These are phyloP conservation scores for Draba incana DNA, from an alignment of 345 rosid genomes.

Conservation along the genomic window DNA sequence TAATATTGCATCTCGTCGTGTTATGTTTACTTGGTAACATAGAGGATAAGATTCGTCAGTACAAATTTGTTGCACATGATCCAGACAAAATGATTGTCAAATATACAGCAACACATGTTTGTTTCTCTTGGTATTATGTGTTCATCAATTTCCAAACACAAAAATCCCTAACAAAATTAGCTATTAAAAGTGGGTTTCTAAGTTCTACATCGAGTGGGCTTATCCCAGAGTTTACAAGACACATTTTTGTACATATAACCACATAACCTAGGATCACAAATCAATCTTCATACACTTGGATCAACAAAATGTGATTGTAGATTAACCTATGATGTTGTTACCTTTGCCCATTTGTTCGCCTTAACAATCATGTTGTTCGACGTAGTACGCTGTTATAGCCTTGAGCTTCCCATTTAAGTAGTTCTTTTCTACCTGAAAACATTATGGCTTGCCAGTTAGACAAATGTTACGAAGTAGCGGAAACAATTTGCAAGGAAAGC, in stretches of 20 bases:
- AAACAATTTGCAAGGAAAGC: not conserved
- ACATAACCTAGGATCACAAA: slow-evolving; percentile 5
- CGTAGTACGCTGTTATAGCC: slow-evolving; percentile 92
- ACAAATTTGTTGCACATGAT: slow-evolving; percentile 12
- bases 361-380: slow-evolving; percentile 33
- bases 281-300: slow-evolving; percentile 11
- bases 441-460: slow-evolving; percentile 24
- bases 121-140: too few species aligned
- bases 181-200: not conserved
- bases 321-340: not conserved
- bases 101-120: not conserved
- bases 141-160: too few species aligned
- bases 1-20: slow-evolving; percentile 9
- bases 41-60: slow-evolving; percentile 13
- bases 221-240: slow-evolving; percentile 17
- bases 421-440: slow-evolving; percentile 78
- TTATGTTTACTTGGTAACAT: slow-evolving; percentile 14
- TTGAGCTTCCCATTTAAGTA: slow-evolving; percentile 83
- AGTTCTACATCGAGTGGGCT: not conserved
- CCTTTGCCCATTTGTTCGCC: not conserved
- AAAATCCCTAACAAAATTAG: too few species aligned
- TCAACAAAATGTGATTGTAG: slow-evolving; percentile 4
- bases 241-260: slow-evolving; percentile 8
- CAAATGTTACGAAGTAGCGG: not conserved
- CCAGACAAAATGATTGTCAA: not conserved